Conservation (phyloP, 2,329 filamentous ascomycete species). For the Talaromyces sp. region DNA sequence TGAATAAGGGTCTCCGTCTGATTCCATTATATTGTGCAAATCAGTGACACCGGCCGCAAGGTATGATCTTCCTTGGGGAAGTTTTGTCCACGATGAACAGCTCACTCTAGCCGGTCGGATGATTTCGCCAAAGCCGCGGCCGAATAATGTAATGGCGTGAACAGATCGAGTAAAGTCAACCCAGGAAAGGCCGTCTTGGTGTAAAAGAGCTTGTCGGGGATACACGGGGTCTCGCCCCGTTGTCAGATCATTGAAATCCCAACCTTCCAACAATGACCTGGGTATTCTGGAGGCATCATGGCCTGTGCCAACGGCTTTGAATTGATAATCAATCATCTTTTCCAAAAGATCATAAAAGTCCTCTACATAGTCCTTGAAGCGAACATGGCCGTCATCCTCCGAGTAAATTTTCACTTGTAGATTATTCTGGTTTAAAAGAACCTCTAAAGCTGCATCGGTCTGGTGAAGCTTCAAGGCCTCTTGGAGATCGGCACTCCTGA, state of each 20-base stretch:
- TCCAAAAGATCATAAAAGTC: constrained; percentile 24
- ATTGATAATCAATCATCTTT: constrained; percentile 23
- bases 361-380: constrained; percentile 21
- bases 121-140: constrained; percentile 23
- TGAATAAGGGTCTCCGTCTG: constrained; percentile 16
- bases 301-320: constrained; percentile 2
- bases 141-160: constrained; percentile 22
- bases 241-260: constrained; percentile 23
- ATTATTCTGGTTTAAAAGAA: constrained; percentile 13
- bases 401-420: constrained; percentile 10
- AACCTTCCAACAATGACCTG: constrained; percentile 22
- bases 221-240: constrained; percentile 18
- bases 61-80: constrained; percentile 25
- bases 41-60: constrained; percentile 24
- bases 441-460: constrained; percentile 11
- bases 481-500: constrained; percentile 7
- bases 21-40: constrained; percentile 25
- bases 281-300: constrained; percentile 9
- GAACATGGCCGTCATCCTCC: neutral
- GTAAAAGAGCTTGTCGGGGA: constrained; percentile 16
- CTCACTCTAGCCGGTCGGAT: constrained; percentile 16
- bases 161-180: constrained; percentile 27
- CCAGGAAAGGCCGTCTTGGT: constrained; percentile 22
- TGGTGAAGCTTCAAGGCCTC: constrained; percentile 5
- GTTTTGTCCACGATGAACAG: constrained; percentile 21